Evolutionary conservation across 176 grass and related monocot species (phyloP).

Genomic region (Carex kokanica): DNA sequence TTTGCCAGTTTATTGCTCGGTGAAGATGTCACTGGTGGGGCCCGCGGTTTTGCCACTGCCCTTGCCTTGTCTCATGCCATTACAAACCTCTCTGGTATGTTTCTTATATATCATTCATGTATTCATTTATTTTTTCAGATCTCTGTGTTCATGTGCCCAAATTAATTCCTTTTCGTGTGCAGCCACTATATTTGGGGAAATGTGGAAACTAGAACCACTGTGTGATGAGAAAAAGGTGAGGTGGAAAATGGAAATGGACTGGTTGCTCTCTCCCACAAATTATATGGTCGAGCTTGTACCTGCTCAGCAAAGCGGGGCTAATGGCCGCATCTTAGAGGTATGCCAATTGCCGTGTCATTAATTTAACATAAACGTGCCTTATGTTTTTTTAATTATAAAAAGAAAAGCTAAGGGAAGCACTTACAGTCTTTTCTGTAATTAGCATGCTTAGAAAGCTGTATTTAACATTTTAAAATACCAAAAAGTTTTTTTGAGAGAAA

Average conservation of each 20-base stretch:
- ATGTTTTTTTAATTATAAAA: not conserved
- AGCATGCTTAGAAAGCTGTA: not conserved
- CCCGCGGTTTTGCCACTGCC: constrained; percentile 62
- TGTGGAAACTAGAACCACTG: constrained; percentile 96
- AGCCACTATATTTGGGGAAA: constrained; percentile 90
- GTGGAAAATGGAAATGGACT: constrained; percentile 95
- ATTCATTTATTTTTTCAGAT: not conserved
- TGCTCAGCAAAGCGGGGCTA: constrained; percentile 75
- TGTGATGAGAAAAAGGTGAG: constrained; percentile 71
- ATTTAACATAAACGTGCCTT: constrained; percentile 18
- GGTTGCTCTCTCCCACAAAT: constrained; percentile 85
- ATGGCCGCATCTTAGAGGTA: constrained; percentile 78
- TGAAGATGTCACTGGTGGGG: constrained; percentile 77
- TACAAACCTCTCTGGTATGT: constrained; percentile 75
- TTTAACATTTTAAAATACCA: not conserved
- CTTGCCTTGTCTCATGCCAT: constrained; percentile 87
- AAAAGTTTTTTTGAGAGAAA: not conserved
- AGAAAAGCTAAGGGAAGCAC: not conserved
- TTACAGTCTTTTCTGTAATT: not conserved
- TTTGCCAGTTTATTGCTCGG: constrained; percentile 88
- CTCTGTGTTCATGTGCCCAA: not conserved
- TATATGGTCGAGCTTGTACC: constrained; percentile 98
- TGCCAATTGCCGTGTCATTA: not conserved
- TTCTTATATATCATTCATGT: not conserved
- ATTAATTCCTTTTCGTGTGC: constrained; percentile 14